phyloP scores from a whole-genome alignment of 805 yeast genomes.

The Candida morakotiae region DNA sequence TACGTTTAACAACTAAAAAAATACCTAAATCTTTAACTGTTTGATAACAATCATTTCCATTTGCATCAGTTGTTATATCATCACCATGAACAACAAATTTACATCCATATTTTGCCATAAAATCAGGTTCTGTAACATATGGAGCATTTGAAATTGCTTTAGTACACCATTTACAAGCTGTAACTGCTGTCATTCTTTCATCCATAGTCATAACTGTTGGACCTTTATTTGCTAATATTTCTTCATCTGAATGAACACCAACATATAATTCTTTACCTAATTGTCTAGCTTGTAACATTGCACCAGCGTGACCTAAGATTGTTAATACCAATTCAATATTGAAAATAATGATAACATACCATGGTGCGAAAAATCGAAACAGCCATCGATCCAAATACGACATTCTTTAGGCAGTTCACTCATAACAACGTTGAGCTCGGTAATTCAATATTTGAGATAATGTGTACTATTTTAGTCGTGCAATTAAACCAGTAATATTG shows the following conservation, averaged over 20 bases:
- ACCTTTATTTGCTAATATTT: slow-evolving; percentile 78
- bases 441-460: no score
- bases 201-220: slow-evolving; percentile 85
- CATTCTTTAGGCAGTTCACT: no score
- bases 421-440: no score
- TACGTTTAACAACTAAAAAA: slow-evolving; percentile 86
- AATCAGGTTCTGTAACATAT: slow-evolving; percentile 82
- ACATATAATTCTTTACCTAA: slow-evolving; percentile 72
- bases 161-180: slow-evolving; percentile 88
- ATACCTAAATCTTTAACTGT: slow-evolving; percentile 79
- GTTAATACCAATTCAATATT: neutral
- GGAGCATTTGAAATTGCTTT: slow-evolving; percentile 75
- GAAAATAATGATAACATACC: slow-evolving; percentile 41
- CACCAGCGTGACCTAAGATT: slow-evolving; percentile 75
- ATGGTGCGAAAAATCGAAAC: slow-evolving; percentile 97
- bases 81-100: slow-evolving; percentile 97
- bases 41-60: slow-evolving; percentile 91
- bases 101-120: slow-evolving; percentile 73
- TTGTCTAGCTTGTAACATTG: slow-evolving; percentile 87
- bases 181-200: slow-evolving; percentile 82
- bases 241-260: slow-evolving; percentile 93
- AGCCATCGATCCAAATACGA: slow-evolving; percentile 98
- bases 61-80: slow-evolving; percentile 93
- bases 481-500: no score
- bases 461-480: no score